Evolutionary conservation across 2,329 filamentous ascomycete genomes (phyloP), one percentile per base, ranked within the genome.

Genomic region (Fusarium mangiferae): DNA sequence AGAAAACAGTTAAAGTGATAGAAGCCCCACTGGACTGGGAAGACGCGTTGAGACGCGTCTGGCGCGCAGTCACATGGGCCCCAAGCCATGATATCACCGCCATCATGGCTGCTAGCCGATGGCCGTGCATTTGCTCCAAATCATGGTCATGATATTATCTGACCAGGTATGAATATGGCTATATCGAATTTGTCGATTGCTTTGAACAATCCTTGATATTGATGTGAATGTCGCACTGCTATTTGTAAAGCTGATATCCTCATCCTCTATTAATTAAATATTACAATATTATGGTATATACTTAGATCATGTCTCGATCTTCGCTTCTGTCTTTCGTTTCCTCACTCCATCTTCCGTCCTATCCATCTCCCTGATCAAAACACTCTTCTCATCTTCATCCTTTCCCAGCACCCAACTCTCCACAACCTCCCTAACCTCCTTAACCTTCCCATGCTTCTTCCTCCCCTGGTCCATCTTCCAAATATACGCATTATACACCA

Each of bases 401-500:
- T 84, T 78, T 7, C 86, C 87, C 49, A 92, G 83, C 2, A 93
- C 87, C 93, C 93, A 95, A 6, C 90, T 94, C 71, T 92, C 87
- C 24, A 93, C 83, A 35, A 96, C 88, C 78, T 93, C 85, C 81
- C 90, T 93, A 24, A 89, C 86, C 82, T 95, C 93, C 42, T 87
- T 87, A 46, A 87, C 84, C 64, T 85, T 87, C 65, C 85, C 86
- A 72, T 93, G 90, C 73, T 87, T 89, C 71, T 86, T 85, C 80
- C 92, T 93, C 3, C 92, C 91, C 75, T 94, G 88, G 2, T 87
- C 86, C 77, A 95, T 86, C 69, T 92, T 89, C 85, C 92, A 90
- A 49, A 94, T 86, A 78, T 95, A 96, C 9, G 91, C 92, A 13
- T 88, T 88, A 78, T 96, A 96, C 11, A 96, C 91, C 2, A 89